phyloP scores from a whole-genome alignment of 2,329 filamentous ascomycete genomes.

The Talaromyces sp. region DNA sequence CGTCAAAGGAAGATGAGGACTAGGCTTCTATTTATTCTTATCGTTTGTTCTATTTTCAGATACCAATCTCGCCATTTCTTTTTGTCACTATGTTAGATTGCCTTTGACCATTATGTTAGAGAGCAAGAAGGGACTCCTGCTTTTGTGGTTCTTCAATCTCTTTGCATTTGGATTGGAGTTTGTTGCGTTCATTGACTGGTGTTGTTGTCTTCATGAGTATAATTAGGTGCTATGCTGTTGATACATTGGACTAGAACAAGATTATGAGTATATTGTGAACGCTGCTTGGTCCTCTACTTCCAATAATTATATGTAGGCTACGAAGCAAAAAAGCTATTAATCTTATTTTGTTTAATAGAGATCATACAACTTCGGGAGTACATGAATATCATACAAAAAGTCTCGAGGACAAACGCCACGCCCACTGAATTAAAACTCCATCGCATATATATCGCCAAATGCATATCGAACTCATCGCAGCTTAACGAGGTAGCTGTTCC shows the following conservation, averaged over 20 bases:
- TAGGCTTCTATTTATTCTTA: neutral
- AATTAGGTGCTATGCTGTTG: neutral
- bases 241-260: neutral
- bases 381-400: neutral
- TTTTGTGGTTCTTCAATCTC: neutral
- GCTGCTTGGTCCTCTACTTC: neutral
- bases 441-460: slow-evolving; percentile 4
- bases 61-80: slow-evolving; percentile 18
- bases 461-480: neutral
- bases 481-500: slow-evolving; percentile 28
- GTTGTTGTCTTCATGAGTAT: slow-evolving; percentile 20
- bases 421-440: slow-evolving; percentile 4
- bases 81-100: neutral
- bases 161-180: slow-evolving; percentile 30
- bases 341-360: neutral
- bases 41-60: slow-evolving; percentile 6
- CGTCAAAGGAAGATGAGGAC: neutral
- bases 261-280: neutral
- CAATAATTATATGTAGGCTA: neutral
- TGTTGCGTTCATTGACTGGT: slow-evolving; percentile 2
- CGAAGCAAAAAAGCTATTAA: neutral
- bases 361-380: neutral
- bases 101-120: neutral
- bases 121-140: neutral
- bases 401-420: slow-evolving; percentile 6